Percentiles rank a stretch among this genome's conserved stretches.
These are phyloP conservation scores for Castanea crenata DNA, from an alignment of 306 rosid species.

Conservation along the genomic window DNA sequence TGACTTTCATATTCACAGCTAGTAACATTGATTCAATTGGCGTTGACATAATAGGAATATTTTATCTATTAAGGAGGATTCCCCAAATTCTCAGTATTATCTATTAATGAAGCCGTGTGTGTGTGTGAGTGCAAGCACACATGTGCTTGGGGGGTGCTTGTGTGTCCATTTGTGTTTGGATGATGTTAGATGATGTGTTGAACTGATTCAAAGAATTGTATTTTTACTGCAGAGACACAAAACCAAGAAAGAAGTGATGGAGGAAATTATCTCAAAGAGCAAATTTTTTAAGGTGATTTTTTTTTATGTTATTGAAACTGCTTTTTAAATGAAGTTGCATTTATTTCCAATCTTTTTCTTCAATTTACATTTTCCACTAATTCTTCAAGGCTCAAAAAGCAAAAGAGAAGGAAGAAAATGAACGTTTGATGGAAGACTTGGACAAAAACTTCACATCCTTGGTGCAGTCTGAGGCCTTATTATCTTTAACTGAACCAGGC, in stretches of 20 bases:
- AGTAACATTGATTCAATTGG: too few species aligned
- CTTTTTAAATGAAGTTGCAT: background rate
- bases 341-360: slow-evolving; percentile 6
- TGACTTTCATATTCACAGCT: background rate
- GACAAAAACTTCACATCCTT: slow-evolving; percentile 61
- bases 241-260: slow-evolving; percentile 86
- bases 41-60: background rate
- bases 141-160: too few species aligned
- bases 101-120: too few species aligned
- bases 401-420: slow-evolving; percentile 79
- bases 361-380: slow-evolving; percentile 15
- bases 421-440: slow-evolving; percentile 69
- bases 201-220: slow-evolving; percentile 18
- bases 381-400: slow-evolving; percentile 81
- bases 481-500: slow-evolving; percentile 58
- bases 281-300: slow-evolving; percentile 65
- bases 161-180: background rate
- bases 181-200: slow-evolving; percentile 11
- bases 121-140: too few species aligned
- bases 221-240: slow-evolving; percentile 61
- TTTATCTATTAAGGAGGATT: slow-evolving; percentile 8
- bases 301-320: background rate
- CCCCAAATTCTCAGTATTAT: background rate
- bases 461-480: slow-evolving; percentile 52
- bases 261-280: slow-evolving; percentile 78